phyloP scores from a whole-genome alignment of 225 moss, liverwort and hornwort genomes.

The Pleurozium schreberi region DNA sequence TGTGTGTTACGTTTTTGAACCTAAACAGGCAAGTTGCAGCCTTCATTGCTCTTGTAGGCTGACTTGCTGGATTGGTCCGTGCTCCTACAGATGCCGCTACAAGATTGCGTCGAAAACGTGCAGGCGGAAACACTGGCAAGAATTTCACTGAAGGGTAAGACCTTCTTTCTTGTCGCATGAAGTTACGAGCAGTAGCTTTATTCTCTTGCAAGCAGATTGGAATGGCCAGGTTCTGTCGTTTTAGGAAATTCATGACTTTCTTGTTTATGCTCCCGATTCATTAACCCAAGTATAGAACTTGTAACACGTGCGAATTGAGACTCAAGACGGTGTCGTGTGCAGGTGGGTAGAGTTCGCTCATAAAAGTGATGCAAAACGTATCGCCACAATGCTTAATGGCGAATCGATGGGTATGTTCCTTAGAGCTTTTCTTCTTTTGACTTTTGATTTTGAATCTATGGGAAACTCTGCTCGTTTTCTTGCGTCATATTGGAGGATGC shows the following conservation, averaged over 20 bases:
- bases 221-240: not conserved
- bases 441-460: not conserved
- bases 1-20: not conserved
- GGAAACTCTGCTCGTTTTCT: not conserved
- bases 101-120: conserved; percentile 42
- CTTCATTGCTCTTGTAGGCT: not conserved
- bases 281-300: not conserved
- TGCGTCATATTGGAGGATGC: not conserved
- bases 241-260: not conserved
- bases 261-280: not conserved
- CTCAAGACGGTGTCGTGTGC: conserved; percentile 9
- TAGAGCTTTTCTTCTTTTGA: not conserved
- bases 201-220: not conserved
- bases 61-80: not conserved
- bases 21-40: not conserved
- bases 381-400: conserved; percentile 72
- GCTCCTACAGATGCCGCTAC: conserved; percentile 11
- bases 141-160: conserved; percentile 87
- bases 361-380: conserved; percentile 80
- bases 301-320: not conserved
- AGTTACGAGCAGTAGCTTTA: not conserved
- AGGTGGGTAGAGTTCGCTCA: conserved; percentile 98
- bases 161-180: not conserved
- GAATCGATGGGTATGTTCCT: conserved; percentile 56
- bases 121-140: conserved; percentile 92